Percentiles rank a stretch among this genome's conserved stretches.
These are phyloP conservation scores for Mimosa pudica DNA, from an alignment of 306 rosid species.

Conservation along the genomic window DNA sequence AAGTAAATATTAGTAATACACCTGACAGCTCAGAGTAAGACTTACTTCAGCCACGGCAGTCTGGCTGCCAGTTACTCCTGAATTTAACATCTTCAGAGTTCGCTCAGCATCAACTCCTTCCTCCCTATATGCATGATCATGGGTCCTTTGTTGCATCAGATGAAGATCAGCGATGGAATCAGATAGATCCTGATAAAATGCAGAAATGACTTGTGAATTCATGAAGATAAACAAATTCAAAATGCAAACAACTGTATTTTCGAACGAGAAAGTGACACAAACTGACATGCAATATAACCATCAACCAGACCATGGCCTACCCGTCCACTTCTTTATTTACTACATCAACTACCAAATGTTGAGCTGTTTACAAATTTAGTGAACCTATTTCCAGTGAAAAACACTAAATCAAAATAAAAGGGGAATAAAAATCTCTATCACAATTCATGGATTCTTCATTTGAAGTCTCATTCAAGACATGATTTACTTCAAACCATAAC, in stretches of 20 bases:
- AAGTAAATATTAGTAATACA: background rate
- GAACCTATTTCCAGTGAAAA: background rate
- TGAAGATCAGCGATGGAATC: constrained; percentile 44
- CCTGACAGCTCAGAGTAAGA: constrained; percentile 24
- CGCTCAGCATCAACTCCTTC: constrained; percentile 64
- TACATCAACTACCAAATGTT: background rate
- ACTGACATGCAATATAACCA: background rate
- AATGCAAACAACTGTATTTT: constrained; percentile 23
- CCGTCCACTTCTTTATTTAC: background rate
- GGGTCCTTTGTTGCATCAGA: constrained; percentile 51
- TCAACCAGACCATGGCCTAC: background rate
- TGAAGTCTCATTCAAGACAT: constrained; percentile 11
- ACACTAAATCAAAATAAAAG: background rate
- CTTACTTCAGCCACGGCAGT: constrained; percentile 58
- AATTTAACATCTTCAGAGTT: constrained; percentile 59
- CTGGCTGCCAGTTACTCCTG: constrained; percentile 51
- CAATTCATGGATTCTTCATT: background rate
- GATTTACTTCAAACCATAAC: constrained; percentile 18
- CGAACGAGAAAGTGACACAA: background rate
- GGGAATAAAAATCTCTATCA: background rate
- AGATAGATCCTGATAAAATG: constrained; percentile 57
- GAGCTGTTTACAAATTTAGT: background rate
- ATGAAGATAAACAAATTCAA: constrained; percentile 18
- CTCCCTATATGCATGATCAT: constrained; percentile 51
- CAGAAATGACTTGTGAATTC: constrained; percentile 25